phyloP scores from a whole-genome alignment of 202 grass and related monocot species.

The Miscanthus sacchariflorus region DNA sequence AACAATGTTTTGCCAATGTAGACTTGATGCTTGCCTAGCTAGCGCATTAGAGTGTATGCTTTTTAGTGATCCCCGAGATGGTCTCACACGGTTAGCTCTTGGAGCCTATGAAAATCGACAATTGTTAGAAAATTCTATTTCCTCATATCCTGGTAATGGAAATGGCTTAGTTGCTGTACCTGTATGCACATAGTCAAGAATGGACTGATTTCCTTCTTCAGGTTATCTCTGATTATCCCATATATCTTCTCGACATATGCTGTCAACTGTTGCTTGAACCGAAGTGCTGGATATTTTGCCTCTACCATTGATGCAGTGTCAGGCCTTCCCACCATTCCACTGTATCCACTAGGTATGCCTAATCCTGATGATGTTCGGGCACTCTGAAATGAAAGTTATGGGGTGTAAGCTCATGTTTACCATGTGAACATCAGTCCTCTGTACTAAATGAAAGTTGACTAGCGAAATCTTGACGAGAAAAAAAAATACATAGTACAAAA shows the following conservation, averaged over 20 bases:
- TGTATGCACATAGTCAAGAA: slow-evolving; percentile 94
- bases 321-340: slow-evolving; percentile 78
- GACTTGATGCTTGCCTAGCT: slow-evolving; percentile 82
- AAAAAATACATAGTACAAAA: not conserved
- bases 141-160: not conserved
- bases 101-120: slow-evolving; percentile 69
- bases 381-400: slow-evolving; percentile 65
- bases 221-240: slow-evolving; percentile 82
- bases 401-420: slow-evolving; percentile 37
- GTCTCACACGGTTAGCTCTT: slow-evolving; percentile 71
- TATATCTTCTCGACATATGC: slow-evolving; percentile 98
- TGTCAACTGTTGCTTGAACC: slow-evolving; percentile 95
- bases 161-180: slow-evolving; percentile 52
- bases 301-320: slow-evolving; percentile 72
- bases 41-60: slow-evolving; percentile 74
- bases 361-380: slow-evolving; percentile 64
- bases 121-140: slow-evolving; percentile 9
- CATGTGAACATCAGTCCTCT: slow-evolving; percentile 22
- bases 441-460: slow-evolving; percentile 10
- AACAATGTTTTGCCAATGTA: slow-evolving; percentile 90
- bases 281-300: slow-evolving; percentile 90
- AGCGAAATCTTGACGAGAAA: not conserved
- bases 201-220: slow-evolving; percentile 94
- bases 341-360: slow-evolving; percentile 78
- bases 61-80: slow-evolving; percentile 80